Evolutionary conservation across 495 filamentous ascomycete species (phyloP).

Genomic region (Xanthoparmelia taractica): DNA sequence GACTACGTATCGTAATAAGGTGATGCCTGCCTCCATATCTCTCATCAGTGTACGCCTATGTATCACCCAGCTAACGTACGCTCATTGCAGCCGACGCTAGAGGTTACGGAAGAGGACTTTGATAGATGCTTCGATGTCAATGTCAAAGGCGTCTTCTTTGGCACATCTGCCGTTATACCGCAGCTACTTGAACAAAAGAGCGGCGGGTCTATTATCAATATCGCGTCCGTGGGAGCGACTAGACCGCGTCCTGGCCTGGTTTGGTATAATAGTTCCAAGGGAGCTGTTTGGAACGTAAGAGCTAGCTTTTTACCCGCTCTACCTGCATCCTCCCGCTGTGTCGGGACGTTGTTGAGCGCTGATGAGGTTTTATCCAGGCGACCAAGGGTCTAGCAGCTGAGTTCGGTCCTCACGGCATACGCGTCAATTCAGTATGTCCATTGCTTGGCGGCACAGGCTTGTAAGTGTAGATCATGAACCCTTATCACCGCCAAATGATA

Average conservation of each 20-base stretch:
- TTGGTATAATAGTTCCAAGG: conserved; percentile 65
- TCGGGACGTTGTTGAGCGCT: conserved; percentile 1
- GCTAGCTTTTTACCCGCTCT: conserved; percentile 7
- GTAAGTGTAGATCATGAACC: conserved; percentile 13
- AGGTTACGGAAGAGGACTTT: conserved; percentile 61
- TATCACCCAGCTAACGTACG: conserved; percentile 3
- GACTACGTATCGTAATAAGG: conserved; percentile 61
- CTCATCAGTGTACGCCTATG: too few species aligned
- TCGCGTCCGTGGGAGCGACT: conserved; percentile 55
- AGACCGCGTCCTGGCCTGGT: conserved; percentile 59
- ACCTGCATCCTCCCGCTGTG: not conserved
- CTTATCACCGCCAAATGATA: not conserved
- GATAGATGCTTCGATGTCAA: conserved; percentile 59
- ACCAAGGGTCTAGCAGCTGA: conserved; percentile 62
- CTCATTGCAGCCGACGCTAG: conserved; percentile 41
- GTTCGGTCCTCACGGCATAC: conserved; percentile 57
- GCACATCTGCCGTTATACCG: conserved; percentile 45
- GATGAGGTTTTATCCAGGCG: conserved; percentile 32
- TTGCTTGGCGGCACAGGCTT: conserved; percentile 55
- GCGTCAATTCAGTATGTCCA: conserved; percentile 57
- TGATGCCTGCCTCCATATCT: conserved; percentile 16
- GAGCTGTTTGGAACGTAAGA: conserved; percentile 53
- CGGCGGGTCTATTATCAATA: conserved; percentile 59
- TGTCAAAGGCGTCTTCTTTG: conserved; percentile 54
- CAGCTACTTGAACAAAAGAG: conserved; percentile 48